Percentiles rank a stretch among this genome's conserved stretches.
Evolutionary conservation across 2,329 filamentous ascomycete species (phyloP).

Genomic region (Diaporthe citrichinensis): DNA sequence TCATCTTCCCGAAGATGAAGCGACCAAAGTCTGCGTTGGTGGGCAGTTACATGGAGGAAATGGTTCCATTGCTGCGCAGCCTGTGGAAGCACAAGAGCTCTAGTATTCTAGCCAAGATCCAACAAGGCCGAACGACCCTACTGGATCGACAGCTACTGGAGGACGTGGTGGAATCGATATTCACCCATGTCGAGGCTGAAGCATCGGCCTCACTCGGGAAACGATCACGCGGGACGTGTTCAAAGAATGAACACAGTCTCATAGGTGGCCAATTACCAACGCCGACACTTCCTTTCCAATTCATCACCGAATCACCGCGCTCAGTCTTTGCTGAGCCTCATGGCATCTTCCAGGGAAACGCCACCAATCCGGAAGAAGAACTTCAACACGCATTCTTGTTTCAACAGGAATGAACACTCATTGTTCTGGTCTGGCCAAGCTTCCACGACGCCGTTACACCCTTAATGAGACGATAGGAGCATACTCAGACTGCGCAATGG

Average conservation of each 20-base stretch:
- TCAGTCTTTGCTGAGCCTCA: neutral
- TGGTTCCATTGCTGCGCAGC: slow-evolving; percentile 1
- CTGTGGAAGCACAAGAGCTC: neutral
- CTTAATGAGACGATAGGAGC: neutral
- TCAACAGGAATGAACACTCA: neutral
- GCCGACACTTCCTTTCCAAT: neutral
- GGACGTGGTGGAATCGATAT: neutral
- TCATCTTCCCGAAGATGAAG: neutral
- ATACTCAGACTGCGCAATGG: neutral
- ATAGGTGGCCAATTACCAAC: neutral
- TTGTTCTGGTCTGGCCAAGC: neutral
- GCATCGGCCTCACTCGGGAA: neutral
- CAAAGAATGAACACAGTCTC: neutral
- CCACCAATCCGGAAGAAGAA: neutral
- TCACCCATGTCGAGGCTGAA: neutral
- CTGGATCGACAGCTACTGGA: neutral
- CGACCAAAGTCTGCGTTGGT: neutral
- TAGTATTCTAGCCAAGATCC: neutral
- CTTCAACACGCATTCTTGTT: neutral
- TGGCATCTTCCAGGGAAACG: neutral
- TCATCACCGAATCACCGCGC: neutral
- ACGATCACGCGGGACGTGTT: neutral
- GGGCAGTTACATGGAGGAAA: slow-evolving; percentile 18
- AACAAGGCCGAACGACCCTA: neutral
- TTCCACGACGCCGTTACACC: neutral